Conservation (phyloP, 495 filamentous ascomycete genomes). For the Neurospora sp. region DNA sequence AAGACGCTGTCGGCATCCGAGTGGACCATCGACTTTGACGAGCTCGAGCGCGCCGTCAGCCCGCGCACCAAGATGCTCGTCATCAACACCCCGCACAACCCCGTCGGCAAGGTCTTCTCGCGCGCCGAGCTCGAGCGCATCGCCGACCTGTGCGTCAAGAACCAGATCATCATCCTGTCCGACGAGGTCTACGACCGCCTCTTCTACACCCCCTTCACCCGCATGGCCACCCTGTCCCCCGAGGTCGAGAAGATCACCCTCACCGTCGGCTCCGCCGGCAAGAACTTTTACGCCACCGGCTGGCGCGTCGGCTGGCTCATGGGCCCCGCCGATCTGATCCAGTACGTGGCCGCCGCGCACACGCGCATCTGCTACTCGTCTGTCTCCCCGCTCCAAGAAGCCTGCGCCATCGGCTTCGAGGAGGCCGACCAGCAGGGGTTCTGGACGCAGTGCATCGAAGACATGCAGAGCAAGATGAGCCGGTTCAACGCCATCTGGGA, state of each 20-base stretch:
- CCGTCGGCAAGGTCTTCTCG: constrained; percentile 90
- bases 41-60: constrained; percentile 78
- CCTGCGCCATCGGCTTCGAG: constrained; percentile 92
- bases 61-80: constrained; percentile 91
- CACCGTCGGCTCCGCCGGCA: constrained; percentile 90
- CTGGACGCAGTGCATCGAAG: constrained; percentile 73
- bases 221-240: constrained; percentile 78
- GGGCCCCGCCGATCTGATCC: constrained; percentile 78
- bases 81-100: constrained; percentile 75
- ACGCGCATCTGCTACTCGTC: constrained; percentile 94
- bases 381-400: constrained; percentile 89
- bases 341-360: constrained; percentile 85
- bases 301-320: constrained; percentile 95
- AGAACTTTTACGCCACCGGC: constrained; percentile 95
- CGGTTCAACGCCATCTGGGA: constrained; percentile 80
- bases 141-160: constrained; percentile 80
- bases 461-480: constrained; percentile 86
- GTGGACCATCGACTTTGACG: constrained; percentile 77
- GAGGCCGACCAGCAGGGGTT: constrained; percentile 74
- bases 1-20: constrained; percentile 75
- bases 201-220: constrained; percentile 88
- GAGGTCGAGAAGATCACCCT: constrained; percentile 80
- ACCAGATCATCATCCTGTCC: constrained; percentile 90
- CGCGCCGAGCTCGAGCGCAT: constrained; percentile 73
- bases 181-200: constrained; percentile 96